These are phyloP conservation scores for Globisporangium alternatum DNA, from an alignment of 352 stramenopile genomes.

Conservation along the genomic window DNA sequence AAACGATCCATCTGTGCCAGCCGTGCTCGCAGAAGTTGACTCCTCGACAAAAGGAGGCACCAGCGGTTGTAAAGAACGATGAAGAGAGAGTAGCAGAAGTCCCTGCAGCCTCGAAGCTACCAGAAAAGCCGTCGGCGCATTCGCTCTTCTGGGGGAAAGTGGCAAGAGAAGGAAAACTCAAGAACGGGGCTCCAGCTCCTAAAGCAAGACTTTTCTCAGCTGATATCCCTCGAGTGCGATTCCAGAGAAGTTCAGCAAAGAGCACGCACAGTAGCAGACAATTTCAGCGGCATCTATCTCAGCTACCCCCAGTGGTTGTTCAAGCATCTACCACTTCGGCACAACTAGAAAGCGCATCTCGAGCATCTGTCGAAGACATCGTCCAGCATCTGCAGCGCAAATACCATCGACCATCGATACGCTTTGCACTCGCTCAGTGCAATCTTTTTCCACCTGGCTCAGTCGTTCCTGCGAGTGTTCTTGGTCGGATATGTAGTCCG, in stretches of 20 bases:
- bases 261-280: conserved; percentile 26
- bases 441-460: conserved; percentile 37
- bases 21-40: conserved; percentile 33
- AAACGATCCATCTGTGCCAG: conserved; percentile 41
- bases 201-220: conserved; percentile 21
- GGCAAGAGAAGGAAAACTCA: conserved; percentile 20
- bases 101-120: conserved; percentile 1
- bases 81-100: conserved; percentile 1
- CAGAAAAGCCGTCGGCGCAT: conserved; percentile 30
- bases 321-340: conserved; percentile 17
- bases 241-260: conserved; percentile 28
- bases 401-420: conserved; percentile 46
- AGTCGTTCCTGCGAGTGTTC: conserved; percentile 26
- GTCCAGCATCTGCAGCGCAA: conserved; percentile 33
- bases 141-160: conserved; percentile 38
- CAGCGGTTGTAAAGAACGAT: neutral
- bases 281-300: conserved; percentile 30
- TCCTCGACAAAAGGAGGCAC: conserved; percentile 8
- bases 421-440: conserved; percentile 48
- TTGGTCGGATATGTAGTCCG: conserved; percentile 32
- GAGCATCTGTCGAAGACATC: conserved; percentile 35
- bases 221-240: conserved; percentile 24
- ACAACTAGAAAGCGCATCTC: conserved; percentile 10
- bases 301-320: conserved; percentile 22
- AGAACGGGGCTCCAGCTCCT: conserved; percentile 3